Base-by-base conservation (phyloP, 2,329 filamentous ascomycete species). In the Chrysoporthe puriensis region DNA sequence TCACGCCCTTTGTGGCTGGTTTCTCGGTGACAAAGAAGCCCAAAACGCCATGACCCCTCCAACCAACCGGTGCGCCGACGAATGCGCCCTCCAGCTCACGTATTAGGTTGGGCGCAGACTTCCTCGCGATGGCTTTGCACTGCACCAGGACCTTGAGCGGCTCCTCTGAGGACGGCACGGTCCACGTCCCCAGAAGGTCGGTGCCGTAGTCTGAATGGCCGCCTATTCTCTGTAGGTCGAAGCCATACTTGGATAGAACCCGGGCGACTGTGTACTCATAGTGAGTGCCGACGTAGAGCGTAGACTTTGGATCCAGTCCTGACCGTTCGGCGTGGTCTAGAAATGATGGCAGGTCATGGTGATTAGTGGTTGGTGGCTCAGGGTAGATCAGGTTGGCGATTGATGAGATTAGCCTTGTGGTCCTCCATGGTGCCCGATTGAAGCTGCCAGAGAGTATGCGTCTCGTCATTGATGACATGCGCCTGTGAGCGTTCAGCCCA, bases 41-140 rank as follows among this genome's bases (percentile, higher is more conserved):
- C 44, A 97, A 76, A 6, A 91, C 88, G 16, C 85, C 84, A 1
- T 82, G 76, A 0, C 85, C 87, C 64, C 88, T 83, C 91, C 92
- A 97, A 0, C 90, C 90, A 0, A 85, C 80, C 1, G 93, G 94
- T 7, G 92, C 91, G 14, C 88, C 89, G 1, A 84, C 84, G 74
- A 96, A 91, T 0, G 93, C 88, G 3, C 95, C 95, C 75, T 93
- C 91, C 3, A 95, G 84, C 79, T 95, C 92, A n/a, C 92, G 86
- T 9, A 93, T 79, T 59, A 88, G 80, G 43, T 83, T 79, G 0
- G 92, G 91, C 0, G 86, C 82, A 14, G 83, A 77, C 58, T 82
- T 81, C 66, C 80, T 79, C 21, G 80, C 76, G 16, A 85, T 81
- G 0, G 84, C 86, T 77, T 95, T 96, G 83, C 92, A 95, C 76